Evolutionary conservation across 2,329 filamentous ascomycete genomes (phyloP), one percentile per base, ranked within the genome.

Genomic region (Colletotrichum sp.): DNA sequence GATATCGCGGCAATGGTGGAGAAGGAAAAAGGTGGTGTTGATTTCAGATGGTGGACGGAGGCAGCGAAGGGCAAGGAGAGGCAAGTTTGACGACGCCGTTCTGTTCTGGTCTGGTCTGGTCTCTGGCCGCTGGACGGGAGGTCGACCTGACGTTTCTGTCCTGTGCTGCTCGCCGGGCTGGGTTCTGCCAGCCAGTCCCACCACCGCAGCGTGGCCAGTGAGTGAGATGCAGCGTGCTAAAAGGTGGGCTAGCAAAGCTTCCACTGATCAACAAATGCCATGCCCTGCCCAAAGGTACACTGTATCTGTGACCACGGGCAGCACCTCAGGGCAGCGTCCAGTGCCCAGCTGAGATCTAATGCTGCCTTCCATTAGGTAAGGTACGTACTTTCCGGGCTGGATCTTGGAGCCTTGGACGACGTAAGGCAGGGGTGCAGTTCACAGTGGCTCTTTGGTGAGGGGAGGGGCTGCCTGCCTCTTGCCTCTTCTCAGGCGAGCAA

Each of bases 71-170:
- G 71, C 65, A 77, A 39, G 75, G 75, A 66, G 65, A 77, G 62
- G 71, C 71, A 75, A 76, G 71, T 75, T 77, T 77, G 76, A 76
- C 75, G 71, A 57, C 72, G 73, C 36, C 72, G 63, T 66, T 75
- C 72, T 69, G 68, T 55, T 75, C 60, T 75, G 72, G 62, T 75
- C 28, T 69, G 36, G 28, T 67, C 24, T 49, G 59, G 72, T 71
- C 36, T 57, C 30, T 57, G 26, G 30, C 30, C n/a, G 26, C 44
- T 52, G 44, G 44, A 52, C n/a, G 44, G 44, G 44, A 52, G 44
- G 44, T 24, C n/a, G n/a, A 52, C 44, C 44, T 52, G 44, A 52
- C 44, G 44, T 52, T 52, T 52, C 44, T 52, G 44, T 66, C 55
- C 55, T 26, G 55, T 59, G 24, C 55, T 26, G 55, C 26, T 30